phyloP scores from a whole-genome alignment of 1,284 basidiomycete species.

The Gomphus sp. region DNA sequence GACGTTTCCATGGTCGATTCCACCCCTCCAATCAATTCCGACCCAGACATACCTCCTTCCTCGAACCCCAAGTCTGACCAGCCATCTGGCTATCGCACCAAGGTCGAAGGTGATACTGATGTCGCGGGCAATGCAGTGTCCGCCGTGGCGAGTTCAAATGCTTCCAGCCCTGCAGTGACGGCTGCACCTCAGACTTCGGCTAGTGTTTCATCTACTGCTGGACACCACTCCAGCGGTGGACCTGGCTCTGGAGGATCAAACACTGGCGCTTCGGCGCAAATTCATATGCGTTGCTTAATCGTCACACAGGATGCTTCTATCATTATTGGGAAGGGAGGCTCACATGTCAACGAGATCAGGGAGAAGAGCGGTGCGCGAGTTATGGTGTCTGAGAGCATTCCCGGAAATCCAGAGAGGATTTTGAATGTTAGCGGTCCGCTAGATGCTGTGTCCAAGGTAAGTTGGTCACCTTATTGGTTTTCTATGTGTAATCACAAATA shows the following conservation, averaged over 20 bases:
- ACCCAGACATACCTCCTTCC: conserved; percentile 45
- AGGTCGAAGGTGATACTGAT: conserved; percentile 27
- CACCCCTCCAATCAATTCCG: conserved; percentile 21
- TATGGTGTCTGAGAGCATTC: conserved; percentile 93
- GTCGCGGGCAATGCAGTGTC: conserved; percentile 28
- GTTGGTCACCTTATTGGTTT: conserved; percentile 16
- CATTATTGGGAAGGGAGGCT: conserved; percentile 95
- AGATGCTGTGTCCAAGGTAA: conserved; percentile 95
- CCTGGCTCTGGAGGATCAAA: background rate
- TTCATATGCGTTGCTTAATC: conserved; percentile 93
- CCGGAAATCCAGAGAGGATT: conserved; percentile 97
- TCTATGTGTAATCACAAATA: conserved; percentile 4
- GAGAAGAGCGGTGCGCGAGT: conserved; percentile 95
- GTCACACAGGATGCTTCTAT: conserved; percentile 99
- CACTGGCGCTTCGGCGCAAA: conserved; percentile 49
- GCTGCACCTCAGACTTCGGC: conserved; percentile 19
- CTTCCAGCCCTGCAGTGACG: conserved; percentile 21
- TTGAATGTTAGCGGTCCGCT: conserved; percentile 95
- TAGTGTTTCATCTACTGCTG: conserved; percentile 3
- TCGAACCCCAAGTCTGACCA: conserved; percentile 17
- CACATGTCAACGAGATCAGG: conserved; percentile 97
- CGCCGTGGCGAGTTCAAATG: conserved; percentile 28
- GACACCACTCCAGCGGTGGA: background rate
- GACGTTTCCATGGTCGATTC: conserved; percentile 57
- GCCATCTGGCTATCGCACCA: conserved; percentile 35